phyloP scores from a whole-genome alignment of 257 asterid genomes.

The Nicotiana attenuata region DNA sequence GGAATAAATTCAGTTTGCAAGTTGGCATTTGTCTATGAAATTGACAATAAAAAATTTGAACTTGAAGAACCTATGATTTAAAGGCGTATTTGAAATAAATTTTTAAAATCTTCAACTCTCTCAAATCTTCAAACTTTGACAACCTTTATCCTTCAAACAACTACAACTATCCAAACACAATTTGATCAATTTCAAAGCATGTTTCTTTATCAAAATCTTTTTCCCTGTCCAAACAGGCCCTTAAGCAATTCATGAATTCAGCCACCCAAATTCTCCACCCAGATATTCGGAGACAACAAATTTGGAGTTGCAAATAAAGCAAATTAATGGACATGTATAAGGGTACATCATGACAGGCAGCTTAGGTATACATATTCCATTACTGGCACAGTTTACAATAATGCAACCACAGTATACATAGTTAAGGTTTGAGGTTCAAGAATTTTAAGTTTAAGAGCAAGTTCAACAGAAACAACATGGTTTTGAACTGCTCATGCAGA shows the following conservation, averaged over 20 bases:
- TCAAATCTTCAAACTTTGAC: too few species aligned
- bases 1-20: too few species aligned
- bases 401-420: neutral
- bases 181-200: too few species aligned
- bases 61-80: too few species aligned
- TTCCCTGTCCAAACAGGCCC: too few species aligned
- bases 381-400: neutral
- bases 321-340: neutral
- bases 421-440: neutral
- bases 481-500: neutral
- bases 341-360: neutral
- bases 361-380: neutral
- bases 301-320: neutral
- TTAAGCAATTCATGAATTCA: neutral
- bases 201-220: too few species aligned
- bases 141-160: too few species aligned
- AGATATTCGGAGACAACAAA: neutral
- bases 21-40: too few species aligned
- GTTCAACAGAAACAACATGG: neutral
- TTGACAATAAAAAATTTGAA: too few species aligned
- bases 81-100: too few species aligned
- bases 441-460: neutral
- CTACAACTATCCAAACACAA: too few species aligned
- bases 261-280: neutral
- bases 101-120: too few species aligned